Evolutionary conservation across 2,329 filamentous ascomycete species (phyloP), one percentile per base, ranked within the genome.

Genomic region (Diaporthe citriasiana): DNA sequence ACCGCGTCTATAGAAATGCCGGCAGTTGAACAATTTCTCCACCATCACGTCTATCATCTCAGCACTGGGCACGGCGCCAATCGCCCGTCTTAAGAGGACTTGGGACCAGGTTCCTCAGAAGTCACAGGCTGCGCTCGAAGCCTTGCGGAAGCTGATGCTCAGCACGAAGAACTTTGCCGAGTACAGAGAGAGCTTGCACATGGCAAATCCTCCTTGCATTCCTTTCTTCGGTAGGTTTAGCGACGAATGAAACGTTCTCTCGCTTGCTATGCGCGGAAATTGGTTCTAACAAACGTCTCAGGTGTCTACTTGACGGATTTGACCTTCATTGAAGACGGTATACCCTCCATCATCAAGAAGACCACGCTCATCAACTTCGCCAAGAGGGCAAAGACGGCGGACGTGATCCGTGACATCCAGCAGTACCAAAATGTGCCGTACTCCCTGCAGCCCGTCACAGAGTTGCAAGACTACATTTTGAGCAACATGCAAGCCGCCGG

Each of bases 371-470:
- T 99, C 87, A 99, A 99, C 85, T 99, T 99, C 84, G 95, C 95
- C 80, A 99, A 99, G 88, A 93, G 97, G 70, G 94, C 95, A 72
- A 99, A 98, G 89, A 98, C 97, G 19, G 97, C 97, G 27, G 97
- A 98, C 82, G 97, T 99, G 55, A 99, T 99, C 79, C 94, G 95
- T 76, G 96, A 98, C 82, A 98, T 99, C 77, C 97, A 98, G 83
- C 96, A 98, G 82, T 99, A 98, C 82, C 97, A 99, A 83, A 98
- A 98, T 79, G 95, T 97, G 75, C 95, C 95, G n/a, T 99, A 98
- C 82, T 93, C 94, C 10, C 87, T 99, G 70, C 94, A 97, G 81
- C 90, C 95, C 0, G 96, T 99, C 22, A 90, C 92, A 2, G 97
- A 98, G 84, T 87, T 99, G 77, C 96, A 98, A 82, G 95, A 98